Base-by-base conservation (phyloP, 139 green algal species). In the Chlamydomonas incerta region DNA sequence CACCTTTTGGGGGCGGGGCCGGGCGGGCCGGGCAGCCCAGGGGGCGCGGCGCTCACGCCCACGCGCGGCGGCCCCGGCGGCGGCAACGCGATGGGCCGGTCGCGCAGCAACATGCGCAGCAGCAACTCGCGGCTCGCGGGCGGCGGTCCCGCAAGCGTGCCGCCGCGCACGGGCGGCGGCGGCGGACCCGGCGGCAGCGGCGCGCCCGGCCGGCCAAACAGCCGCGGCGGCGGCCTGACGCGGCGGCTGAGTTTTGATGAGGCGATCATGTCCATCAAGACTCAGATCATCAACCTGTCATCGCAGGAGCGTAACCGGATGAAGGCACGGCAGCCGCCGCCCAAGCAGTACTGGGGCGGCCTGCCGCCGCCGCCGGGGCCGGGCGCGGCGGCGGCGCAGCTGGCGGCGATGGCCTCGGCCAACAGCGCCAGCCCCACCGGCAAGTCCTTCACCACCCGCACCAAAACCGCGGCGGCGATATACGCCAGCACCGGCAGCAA, bases 201-300 rank as follows among this genome's bases (percentile, higher is more conserved):
- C 31, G 60, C 8, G 11, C 60, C 60, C 0, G 60, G 60, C 3
- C 60, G 60, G 60, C 60, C 63, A 20, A 8, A 50, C 41, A 50
- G 63, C 2, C 13, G 29, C 63, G 29, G 29, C 63, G 63, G 18
- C 34, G 34, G 34, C 10, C 29, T 69, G 35, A 33, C 13, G 37
- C 70, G 80, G 33, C 80, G 80, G 24, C 26, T 85, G 31, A 77
- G 66, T 31, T 85, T 70, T 52, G 80, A 85, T 23, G 80, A 85
- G 50, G 80, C 80, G 3, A 77, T 85, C 58, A 55, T 77, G 63
- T 60, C 67, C 33, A 85, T 85, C 21, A 72, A 85, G 66, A 76
- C 23, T 31, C 80, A 85, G 67, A 60, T 85, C 33, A 20, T 85
- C 0, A 85, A 62, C 65, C 50, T 85, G 11, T 76, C 80, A 0